Evolutionary conservation across 768 basidiomycete genomes (phyloP).

Genomic region (Pholiota microspora): DNA sequence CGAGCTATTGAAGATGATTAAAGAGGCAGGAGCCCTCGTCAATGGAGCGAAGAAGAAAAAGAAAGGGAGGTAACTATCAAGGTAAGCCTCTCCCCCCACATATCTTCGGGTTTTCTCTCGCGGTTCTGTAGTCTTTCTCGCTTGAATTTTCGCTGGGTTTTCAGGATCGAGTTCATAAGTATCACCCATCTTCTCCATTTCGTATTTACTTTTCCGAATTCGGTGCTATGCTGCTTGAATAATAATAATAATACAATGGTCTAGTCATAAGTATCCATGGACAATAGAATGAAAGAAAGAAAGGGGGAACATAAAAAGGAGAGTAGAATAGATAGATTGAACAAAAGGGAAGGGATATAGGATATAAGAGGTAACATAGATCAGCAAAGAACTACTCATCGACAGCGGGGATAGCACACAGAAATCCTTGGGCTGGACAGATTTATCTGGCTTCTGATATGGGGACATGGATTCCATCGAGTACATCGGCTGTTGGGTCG

Average conservation of each 20-base stretch:
- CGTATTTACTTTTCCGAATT: no score
- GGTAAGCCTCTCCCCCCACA: no score
- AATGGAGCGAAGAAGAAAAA: background rate
- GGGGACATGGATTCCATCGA: background rate
- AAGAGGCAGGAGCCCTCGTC: background rate
- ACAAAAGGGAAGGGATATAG: background rate
- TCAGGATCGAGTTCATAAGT: no score
- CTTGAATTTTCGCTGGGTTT: no score
- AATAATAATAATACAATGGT: slow-evolving; percentile 1
- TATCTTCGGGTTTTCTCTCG: no score
- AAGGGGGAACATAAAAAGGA: background rate
- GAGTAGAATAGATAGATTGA: background rate
- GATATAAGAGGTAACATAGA: background rate
- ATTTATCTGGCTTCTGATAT: no score
- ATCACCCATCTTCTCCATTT: background rate
- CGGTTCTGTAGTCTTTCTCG: no score
- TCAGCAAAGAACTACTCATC: background rate
- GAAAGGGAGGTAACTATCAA: background rate
- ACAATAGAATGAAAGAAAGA: background rate
- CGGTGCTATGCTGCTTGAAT: background rate
- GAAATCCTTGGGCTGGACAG: no score
- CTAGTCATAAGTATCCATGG: background rate
- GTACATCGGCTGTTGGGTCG: slow-evolving; percentile 40
- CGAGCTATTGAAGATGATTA: background rate
- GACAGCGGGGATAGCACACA: background rate